These are phyloP conservation scores for Plasmodium billcollinsi DNA, from an alignment of 169 alveolate genomes.

Conservation along the genomic window DNA sequence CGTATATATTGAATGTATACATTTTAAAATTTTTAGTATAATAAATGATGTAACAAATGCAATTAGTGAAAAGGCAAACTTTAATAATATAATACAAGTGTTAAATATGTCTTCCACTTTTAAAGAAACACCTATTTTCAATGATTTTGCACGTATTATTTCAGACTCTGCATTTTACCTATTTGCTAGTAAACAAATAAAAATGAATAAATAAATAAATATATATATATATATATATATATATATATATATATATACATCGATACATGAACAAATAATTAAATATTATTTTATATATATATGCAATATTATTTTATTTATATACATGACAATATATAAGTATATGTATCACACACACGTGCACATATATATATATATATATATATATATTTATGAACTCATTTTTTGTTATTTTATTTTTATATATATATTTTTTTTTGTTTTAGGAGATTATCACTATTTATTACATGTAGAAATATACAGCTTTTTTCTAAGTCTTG, in stretches of 20 bases:
- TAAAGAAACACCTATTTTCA: conserved; percentile 20
- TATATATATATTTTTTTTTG: background rate
- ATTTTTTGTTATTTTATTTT: background rate
- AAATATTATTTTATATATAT: background rate
- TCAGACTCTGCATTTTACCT: conserved; percentile 43
- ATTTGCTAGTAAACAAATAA: conserved; percentile 21
- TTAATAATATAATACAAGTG: conserved; percentile 46
- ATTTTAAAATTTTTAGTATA: conserved; percentile 51
- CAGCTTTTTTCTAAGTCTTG: conserved; percentile 34
- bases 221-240: background rate
- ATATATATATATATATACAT: background rate
- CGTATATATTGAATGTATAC: conserved; percentile 51
- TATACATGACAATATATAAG: background rate
- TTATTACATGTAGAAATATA: conserved; percentile 37
- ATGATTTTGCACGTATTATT: conserved; percentile 49
- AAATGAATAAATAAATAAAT: background rate
- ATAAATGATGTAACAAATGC: conserved; percentile 40
- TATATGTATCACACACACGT: background rate
- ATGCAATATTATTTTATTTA: background rate
- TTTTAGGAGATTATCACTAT: conserved; percentile 46
- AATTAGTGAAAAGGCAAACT: conserved; percentile 43
- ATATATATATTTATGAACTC: background rate
- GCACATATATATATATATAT: background rate
- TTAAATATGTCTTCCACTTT: conserved; percentile 23
- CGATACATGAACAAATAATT: background rate